Evolutionary conservation across 2,329 filamentous ascomycete species (phyloP).

Genomic region (Cadophora malorum): DNA sequence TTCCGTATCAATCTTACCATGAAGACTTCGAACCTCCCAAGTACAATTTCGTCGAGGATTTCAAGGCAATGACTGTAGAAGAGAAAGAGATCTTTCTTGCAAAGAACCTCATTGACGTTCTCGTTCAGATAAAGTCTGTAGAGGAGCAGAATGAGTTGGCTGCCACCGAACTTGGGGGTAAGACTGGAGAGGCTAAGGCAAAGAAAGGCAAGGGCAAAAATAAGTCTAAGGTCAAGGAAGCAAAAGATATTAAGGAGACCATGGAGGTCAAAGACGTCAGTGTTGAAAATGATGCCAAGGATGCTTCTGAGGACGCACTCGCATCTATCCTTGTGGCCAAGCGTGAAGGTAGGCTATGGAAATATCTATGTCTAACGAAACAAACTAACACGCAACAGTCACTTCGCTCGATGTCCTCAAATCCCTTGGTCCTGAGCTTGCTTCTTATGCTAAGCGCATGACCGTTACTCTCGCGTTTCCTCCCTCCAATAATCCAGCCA

Average conservation of each 20-base stretch:
- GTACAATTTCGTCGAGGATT: conserved; percentile 23
- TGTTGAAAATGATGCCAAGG: not conserved
- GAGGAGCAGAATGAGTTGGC: not conserved
- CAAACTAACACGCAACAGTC: not conserved
- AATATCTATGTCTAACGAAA: not conserved
- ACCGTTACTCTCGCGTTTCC: conserved; percentile 33
- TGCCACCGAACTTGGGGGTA: not conserved
- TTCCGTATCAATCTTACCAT: conserved; percentile 14
- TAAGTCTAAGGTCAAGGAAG: not conserved
- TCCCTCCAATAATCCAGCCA: not conserved
- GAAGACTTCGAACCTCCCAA: conserved; percentile 21
- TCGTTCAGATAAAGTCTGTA: conserved; percentile 22
- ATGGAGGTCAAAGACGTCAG: not conserved
- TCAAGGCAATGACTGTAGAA: conserved; percentile 13
- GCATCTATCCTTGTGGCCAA: not conserved
- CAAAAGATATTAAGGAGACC: not conserved
- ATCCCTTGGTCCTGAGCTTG: conserved; percentile 31
- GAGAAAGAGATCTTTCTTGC: conserved; percentile 29
- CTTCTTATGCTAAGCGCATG: conserved; percentile 23
- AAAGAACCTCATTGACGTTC: conserved; percentile 33
- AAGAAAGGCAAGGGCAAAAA: conserved; percentile 16
- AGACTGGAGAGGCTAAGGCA: not conserved
- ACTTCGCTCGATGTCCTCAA: conserved; percentile 29
- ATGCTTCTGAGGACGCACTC: not conserved
- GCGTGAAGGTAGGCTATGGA: not conserved